Conservation (phyloP, 768 basidiomycete species). For the Fomitopsis pulvina region DNA sequence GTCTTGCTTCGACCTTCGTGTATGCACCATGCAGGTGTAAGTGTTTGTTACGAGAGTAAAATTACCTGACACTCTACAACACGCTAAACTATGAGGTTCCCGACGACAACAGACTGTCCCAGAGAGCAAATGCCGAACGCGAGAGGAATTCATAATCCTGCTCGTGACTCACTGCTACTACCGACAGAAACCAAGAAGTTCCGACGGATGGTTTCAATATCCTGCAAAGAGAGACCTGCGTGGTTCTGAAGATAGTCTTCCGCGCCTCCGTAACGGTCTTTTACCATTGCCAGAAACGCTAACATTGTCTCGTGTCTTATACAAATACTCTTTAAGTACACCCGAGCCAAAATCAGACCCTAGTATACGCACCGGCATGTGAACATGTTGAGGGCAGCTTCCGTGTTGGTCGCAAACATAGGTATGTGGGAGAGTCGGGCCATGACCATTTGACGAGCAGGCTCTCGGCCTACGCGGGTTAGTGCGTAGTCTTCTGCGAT, state of each 20-base stretch:
- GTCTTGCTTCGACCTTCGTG: no score
- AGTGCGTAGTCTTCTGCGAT: constrained; percentile 74
- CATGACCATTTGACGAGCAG: constrained; percentile 66
- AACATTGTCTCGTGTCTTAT: constrained; percentile 68
- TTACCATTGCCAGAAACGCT: constrained; percentile 56
- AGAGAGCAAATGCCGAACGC: background rate
- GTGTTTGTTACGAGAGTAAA: no score
- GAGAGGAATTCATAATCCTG: background rate
- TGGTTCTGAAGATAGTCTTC: constrained; percentile 54
- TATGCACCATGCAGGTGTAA: no score
- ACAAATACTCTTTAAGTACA: background rate
- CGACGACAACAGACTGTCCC: no score
- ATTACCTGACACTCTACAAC: no score
- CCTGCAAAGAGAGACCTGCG: constrained; percentile 54
- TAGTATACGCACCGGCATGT: constrained; percentile 50
- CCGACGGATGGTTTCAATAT: constrained; percentile 50
- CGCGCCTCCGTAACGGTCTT: constrained; percentile 61
- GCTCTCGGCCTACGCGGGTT: constrained; percentile 75
- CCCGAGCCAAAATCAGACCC: background rate
- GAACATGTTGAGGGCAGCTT: constrained; percentile 80
- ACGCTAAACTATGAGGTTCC: no score
- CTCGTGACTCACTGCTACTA: background rate
- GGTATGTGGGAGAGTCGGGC: constrained; percentile 63
- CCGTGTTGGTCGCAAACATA: constrained; percentile 62
- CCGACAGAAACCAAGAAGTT: constrained; percentile 34